phyloP scores from a whole-genome alignment of 2,329 filamentous ascomycete species.

The Cladobotryum mycophilum region DNA sequence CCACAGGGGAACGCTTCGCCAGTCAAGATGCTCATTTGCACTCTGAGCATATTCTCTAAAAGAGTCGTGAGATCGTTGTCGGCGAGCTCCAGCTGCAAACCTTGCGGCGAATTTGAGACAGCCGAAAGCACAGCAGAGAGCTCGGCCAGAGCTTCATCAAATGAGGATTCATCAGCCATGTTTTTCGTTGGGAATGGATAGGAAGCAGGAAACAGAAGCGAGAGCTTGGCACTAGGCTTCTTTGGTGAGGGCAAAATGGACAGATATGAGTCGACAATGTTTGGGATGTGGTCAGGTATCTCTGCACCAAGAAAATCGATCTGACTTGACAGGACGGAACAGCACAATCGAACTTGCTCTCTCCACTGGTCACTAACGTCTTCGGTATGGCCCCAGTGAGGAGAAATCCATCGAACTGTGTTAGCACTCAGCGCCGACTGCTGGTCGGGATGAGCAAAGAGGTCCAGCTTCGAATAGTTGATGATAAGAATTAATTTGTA shows the following conservation, averaged over 20 bases:
- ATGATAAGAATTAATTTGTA: slow-evolving; percentile 92
- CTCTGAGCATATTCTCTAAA: slow-evolving; percentile 70
- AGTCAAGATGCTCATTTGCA: slow-evolving; percentile 82
- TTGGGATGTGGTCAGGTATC: slow-evolving; percentile 83
- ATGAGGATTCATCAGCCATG: slow-evolving; percentile 53
- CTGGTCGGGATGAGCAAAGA: slow-evolving; percentile 76
- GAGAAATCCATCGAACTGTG: slow-evolving; percentile 83
- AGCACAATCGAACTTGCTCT: slow-evolving; percentile 88
- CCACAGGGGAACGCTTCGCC: slow-evolving; percentile 82
- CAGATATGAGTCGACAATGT: slow-evolving; percentile 84
- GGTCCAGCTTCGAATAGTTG: slow-evolving; percentile 75
- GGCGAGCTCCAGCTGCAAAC: slow-evolving; percentile 70
- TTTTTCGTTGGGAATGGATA: slow-evolving; percentile 81
- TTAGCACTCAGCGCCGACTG: slow-evolving; percentile 68
- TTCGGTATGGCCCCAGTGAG: slow-evolving; percentile 79
- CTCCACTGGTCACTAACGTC: slow-evolving; percentile 79
- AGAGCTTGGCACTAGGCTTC: slow-evolving; percentile 60
- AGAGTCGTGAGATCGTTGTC: slow-evolving; percentile 70
- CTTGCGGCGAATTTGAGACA: slow-evolving; percentile 62
- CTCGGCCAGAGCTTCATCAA: slow-evolving; percentile 85
- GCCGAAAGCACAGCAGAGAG: slow-evolving; percentile 82
- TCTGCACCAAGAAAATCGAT: slow-evolving; percentile 71
- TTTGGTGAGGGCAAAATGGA: slow-evolving; percentile 56
- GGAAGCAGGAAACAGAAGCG: slow-evolving; percentile 79
- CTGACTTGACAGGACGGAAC: slow-evolving; percentile 84